Base-by-base conservation (phyloP, 2,329 filamentous ascomycete species). In the Penicillium paneum region DNA sequence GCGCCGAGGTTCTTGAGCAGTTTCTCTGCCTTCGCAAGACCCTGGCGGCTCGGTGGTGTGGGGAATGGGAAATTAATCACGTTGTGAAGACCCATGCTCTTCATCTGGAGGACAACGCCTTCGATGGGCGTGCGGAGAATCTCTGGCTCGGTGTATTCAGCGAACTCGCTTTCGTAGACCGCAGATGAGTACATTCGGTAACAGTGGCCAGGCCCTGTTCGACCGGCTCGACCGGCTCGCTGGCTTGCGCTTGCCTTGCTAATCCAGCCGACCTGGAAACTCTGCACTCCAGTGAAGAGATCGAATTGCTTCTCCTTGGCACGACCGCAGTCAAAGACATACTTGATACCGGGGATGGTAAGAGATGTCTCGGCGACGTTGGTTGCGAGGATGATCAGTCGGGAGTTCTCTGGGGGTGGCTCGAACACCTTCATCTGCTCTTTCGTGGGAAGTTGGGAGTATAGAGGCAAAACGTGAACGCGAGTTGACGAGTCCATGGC, bases 281-380 rank as follows among this genome's bases (percentile, higher is more conserved):
- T 96, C 71, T 99, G 94, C 0, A 99, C 93, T 3, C 93, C 93
- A 8, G 89, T 97, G 11, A 84, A 77, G n/a, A 84, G 81, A 69
- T 97, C 90, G 66, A 94, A 97, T 54, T 87, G 89, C 59, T 93
- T 88, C 71, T 97, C 92, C 72, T 99, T 99, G 34, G 90, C 88
- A 46, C 95, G 83, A 32, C 94, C 94, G 61, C 90, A 92, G 72
- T 97, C 93, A 59, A 99, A 97, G 8, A 99, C 94, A 68, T 97
- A 99, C 56, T 90, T 85, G 57, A 96, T 92, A 1, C 91, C 92
- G 0, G 94, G 93, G 54, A 99, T 99, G 0, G 94, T 99, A 69
- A 99, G 81, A 83, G 90, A 95, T 0, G 94, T 99, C 74, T 99
- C 94, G 0, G 94, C 94, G 41, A 99, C 91, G 72, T 99, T 99